Base-by-base conservation (phyloP, 2,329 filamentous ascomycete species). In the Curvularia sp. region DNA sequence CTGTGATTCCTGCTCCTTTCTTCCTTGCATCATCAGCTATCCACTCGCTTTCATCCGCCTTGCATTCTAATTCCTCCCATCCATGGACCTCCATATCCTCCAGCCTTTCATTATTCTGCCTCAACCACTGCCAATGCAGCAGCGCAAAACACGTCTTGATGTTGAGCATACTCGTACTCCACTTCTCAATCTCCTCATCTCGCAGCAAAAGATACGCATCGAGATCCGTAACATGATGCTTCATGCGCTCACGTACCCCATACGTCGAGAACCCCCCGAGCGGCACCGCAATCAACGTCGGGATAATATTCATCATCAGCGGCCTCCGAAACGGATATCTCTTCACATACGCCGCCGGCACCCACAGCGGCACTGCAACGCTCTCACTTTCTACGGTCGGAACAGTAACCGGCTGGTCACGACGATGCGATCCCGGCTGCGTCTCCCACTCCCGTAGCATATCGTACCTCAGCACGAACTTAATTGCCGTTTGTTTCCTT, bases 61-160 rank as follows among this genome's bases (percentile, higher is more conserved):
- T 61, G 0, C 61, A 63, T 2, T 67, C 69, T 49, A 74, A 20
- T 15, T 68, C 69, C 43, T 68, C 64, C 66, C 68, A 74, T 5
- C 55, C 64, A 13, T 42, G 3, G 2, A 62, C 55, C 39, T 72
- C 67, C 71, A 74, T 72, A 8, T 67, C 66, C 9, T 59, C 63
- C 33, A 75, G 31, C 5, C 49, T 51, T 47, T 65, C 64, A 15
- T 70, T 74, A 28, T 69, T 70, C 31, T 60, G 22, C 43, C 71
- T 61, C 52, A 75, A 42, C 72, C 69, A 71, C 57, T 71, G 69
- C 72, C 72, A 75, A 26, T 67, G 63, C 57, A 70, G 20, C 1
- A 69, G 35, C 2, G 66, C 61, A 42, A 62, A 57, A 6, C 53
- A 60, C 6, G 62, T 28, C 5, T 20, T 35, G 52, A 49, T 63